Evolutionary conservation across 495 filamentous ascomycete genomes (phyloP).

Genomic region (Pseudevernia furfuracea): DNA sequence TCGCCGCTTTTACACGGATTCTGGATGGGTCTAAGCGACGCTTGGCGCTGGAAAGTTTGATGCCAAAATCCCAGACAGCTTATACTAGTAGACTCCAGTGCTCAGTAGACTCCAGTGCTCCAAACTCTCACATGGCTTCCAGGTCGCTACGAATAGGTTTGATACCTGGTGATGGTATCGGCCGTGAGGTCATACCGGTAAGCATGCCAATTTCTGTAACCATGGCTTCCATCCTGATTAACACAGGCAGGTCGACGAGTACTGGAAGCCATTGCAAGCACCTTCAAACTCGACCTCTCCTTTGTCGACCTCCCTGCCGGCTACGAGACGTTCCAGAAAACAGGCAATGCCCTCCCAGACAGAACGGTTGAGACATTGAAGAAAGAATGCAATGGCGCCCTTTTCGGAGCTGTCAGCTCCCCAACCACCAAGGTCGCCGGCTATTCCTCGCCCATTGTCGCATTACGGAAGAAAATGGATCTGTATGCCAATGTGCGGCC

Average conservation of each 20-base stretch:
- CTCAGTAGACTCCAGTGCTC: too few species aligned
- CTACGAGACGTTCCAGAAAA: slow-evolving; percentile 84
- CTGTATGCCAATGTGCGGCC: slow-evolving; percentile 97
- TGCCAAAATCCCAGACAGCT: too few species aligned
- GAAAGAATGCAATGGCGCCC: slow-evolving; percentile 86
- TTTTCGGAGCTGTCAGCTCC: slow-evolving; percentile 94
- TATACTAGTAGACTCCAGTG: too few species aligned
- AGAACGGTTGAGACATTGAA: slow-evolving; percentile 78
- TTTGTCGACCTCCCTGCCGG: slow-evolving; percentile 89
- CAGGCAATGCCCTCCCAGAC: slow-evolving; percentile 79
- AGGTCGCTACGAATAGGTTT: slow-evolving; percentile 62
- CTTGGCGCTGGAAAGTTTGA: too few species aligned
- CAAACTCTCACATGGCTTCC: slow-evolving; percentile 33
- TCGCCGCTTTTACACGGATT: too few species aligned
- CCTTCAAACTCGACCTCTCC: slow-evolving; percentile 80
- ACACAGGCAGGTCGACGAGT: slow-evolving; percentile 70
- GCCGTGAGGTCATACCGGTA: slow-evolving; percentile 91
- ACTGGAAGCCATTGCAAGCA: slow-evolving; percentile 79
- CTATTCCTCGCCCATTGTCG: slow-evolving; percentile 96
- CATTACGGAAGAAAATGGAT: slow-evolving; percentile 87
- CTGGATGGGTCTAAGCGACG: too few species aligned
- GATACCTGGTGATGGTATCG: slow-evolving; percentile 97
- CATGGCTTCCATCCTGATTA: slow-evolving; percentile 11
- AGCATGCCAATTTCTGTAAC: slow-evolving; percentile 19
- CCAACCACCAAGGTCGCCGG: slow-evolving; percentile 81